Evolutionary conservation across 257 asterid genomes (phyloP).

Genomic region (Lavandula angustifolia): DNA sequence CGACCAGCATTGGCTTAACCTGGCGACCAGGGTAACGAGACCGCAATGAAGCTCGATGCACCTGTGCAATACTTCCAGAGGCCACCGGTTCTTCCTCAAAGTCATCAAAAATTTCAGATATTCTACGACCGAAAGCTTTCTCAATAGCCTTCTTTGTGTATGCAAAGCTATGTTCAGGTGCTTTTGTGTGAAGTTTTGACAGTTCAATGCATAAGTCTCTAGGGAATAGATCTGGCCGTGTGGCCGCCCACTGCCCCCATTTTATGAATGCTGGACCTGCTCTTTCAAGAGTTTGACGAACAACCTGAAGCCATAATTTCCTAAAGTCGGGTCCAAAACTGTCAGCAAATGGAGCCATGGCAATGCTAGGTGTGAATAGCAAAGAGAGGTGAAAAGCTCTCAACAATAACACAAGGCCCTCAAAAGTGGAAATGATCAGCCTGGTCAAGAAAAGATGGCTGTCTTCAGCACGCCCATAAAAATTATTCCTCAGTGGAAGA

Average conservation of each 20-base stretch:
- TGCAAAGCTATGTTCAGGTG: conserved; percentile 89
- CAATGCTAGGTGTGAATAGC: conserved; percentile 77
- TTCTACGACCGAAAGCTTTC: conserved; percentile 70
- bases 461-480: conserved; percentile 61
- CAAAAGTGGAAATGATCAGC: conserved; percentile 45
- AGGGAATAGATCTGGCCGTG: conserved; percentile 95
- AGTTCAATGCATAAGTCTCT: conserved; percentile 78
- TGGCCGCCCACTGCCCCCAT: conserved; percentile 99
- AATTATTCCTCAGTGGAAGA: conserved; percentile 46
- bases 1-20: conserved; percentile 69
- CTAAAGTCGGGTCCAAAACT: conserved; percentile 68
- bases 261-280: conserved; percentile 99
- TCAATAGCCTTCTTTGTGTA: conserved; percentile 72
- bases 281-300: conserved; percentile 78
- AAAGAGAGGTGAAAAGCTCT: conserved; percentile 69
- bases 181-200: conserved; percentile 84
- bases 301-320: conserved; percentile 77
- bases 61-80: conserved; percentile 91
- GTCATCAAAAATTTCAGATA: conserved; percentile 68
- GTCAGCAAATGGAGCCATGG: conserved; percentile 92
- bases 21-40: conserved; percentile 55
- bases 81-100: conserved; percentile 89
- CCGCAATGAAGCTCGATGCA: conserved; percentile 73
- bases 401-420: conserved; percentile 59
- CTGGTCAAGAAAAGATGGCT: conserved; percentile 61